Evolutionary conservation across 257 asterid genomes (phyloP), one percentile per base, ranked within the genome.

Genomic region (Paulownia fortunei): DNA sequence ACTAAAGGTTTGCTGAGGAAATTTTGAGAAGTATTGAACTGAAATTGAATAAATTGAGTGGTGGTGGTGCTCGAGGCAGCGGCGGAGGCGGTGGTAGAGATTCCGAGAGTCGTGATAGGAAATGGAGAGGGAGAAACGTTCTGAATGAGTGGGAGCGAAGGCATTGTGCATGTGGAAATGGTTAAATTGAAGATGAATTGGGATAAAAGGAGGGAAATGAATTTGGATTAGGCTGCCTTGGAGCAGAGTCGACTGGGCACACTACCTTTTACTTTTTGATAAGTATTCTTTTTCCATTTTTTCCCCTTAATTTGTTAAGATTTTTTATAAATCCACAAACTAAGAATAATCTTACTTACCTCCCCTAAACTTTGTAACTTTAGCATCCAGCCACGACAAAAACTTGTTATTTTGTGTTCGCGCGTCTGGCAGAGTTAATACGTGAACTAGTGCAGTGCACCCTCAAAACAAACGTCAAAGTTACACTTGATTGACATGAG

Each of bases 121-220:
- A 69, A 46, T 1, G 52, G 72, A 60, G 78, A 69, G 69, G 67
- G 64, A 36, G 74, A 79, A 56, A 68, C 69, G 46, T 16, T 62
- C 58, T 56, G 78, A 41, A 63, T 74, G 19, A 63, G 70, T 2
- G 81, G 54, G 26, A 73, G 69, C 21, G 85, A 23, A 62, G 71
- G 80, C 87, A 86, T 86, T 15, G 60, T 63, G 76, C 76, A 51
- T 51, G 78, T 24, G 75, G 62, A 75, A 58, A 76, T 76, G 78
- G 70, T 52, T 69, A 26, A 56, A 47, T 26, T 63, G 76, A 21
- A 60, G 78, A 27, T 12, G 58, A 58, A 42, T 42, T 34, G 52
- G 44, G 81, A 80, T 73, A 59, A 69, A 65, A 42, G 82, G 88
- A 78, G 82, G 84, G 80, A 79, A 72, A 39, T 26, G 42, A 44